phyloP scores from a whole-genome alignment of 2,329 filamentous ascomycete genomes.

The Sporothrix globosa region DNA sequence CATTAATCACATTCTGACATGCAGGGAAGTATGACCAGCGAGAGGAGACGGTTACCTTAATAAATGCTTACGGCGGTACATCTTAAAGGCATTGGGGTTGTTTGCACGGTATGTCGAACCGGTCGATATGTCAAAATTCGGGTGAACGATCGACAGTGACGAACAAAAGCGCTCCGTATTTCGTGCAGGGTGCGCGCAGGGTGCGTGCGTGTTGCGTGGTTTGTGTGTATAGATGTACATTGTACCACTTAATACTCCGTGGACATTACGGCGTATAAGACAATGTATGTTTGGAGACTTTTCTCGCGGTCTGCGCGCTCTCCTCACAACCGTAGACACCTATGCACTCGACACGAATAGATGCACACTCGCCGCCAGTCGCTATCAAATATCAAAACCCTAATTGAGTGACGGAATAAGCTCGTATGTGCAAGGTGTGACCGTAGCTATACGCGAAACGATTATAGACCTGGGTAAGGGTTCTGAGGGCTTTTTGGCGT shows the following conservation, averaged over 20 bases:
- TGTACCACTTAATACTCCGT: no score
- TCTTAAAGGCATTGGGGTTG: slow-evolving; percentile 8
- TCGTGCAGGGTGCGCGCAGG: neutral
- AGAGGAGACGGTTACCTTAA: neutral
- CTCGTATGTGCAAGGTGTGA: neutral
- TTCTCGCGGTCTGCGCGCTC: neutral
- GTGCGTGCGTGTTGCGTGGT: neutral
- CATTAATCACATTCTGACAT: no score
- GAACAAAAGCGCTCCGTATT: neutral
- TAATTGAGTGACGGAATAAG: neutral
- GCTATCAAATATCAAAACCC: neutral
- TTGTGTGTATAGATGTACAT: neutral
- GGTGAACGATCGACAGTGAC: neutral
- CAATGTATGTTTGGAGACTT: neutral
- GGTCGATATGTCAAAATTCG: neutral
- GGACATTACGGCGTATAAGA: neutral
- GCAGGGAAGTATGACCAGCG: neutral
- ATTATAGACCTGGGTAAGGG: neutral
- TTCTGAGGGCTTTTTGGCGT: neutral
- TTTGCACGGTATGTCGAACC: neutral
- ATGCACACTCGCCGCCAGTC: neutral
- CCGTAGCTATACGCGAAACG: neutral
- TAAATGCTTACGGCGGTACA: neutral
- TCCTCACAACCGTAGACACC: neutral
- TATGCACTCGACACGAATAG: neutral